Evolutionary conservation across 2,329 filamentous ascomycete genomes (phyloP), one percentile per base, ranked within the genome.

Genomic region (Kalaharituber pfeilii): DNA sequence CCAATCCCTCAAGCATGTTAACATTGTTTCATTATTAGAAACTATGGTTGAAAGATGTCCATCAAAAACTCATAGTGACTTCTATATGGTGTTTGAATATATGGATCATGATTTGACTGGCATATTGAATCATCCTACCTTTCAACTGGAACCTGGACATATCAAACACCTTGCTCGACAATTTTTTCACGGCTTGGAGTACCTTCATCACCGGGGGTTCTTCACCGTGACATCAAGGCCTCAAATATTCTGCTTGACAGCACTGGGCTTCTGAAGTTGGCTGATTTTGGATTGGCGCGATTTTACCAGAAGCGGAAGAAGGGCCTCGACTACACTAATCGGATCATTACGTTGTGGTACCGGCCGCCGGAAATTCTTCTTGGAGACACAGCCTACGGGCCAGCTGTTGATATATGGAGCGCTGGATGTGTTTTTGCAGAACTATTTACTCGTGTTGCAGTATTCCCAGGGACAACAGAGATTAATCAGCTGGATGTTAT

Each of bases 51-150:
- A 98, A 70, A 85, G 83, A 66, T 96, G 61, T 63, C 27, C 33
- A 33, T 26, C 26, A 54, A 59, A 50, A 18, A 27, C 3, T 28
- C 15, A 24, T 30, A 64, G 62, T 62, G 88, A 96, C 69, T 98
- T 91, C 68, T 98, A 94, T 69, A 98, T 98, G 91, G 91, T 98
- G 2, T 98, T 98, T 61, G 91, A 98, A 67, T 98, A 98, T 66
- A 75, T 96, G 28, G 89, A 91, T 1, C 91, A 98, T 67, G 91
- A 98, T 67, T 73, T 98, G 57, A 98, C 91, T 2, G 91, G 91
- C 13, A 73, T 98, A 28, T 78, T 98, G 57, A 96, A 96, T 64
- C 91, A 98, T 65, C 91, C 91, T 0, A 83, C 82, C 0, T 98
- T 94, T 69, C 82, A 81, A 56, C 77, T 98, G 13, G 84, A 91